Evolutionary conservation across 108 stramenopile species (phyloP).

Genomic region (Cyclotella sp.): DNA sequence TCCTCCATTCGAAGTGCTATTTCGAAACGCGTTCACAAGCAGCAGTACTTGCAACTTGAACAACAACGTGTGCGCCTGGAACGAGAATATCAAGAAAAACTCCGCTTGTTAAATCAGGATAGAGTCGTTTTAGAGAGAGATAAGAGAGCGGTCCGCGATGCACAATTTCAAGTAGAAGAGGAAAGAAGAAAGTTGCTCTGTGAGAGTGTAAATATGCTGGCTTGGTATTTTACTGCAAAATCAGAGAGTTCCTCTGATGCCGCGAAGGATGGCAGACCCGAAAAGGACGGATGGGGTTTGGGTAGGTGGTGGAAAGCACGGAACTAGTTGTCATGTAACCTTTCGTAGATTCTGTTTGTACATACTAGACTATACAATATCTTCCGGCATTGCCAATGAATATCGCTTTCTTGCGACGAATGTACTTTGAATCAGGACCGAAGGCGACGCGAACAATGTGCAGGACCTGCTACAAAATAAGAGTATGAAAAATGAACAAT

Average conservation of each 20-base stretch:
- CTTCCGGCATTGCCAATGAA: too few relatives aligned
- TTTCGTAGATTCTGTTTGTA: too few relatives aligned
- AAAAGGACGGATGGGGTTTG: conserved; percentile 21
- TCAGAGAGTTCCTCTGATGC: conserved; percentile 3
- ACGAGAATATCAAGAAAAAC: conserved; percentile 36
- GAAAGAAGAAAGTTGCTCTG: conserved; percentile 35
- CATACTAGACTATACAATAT: too few relatives aligned
- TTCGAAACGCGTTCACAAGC: conserved; percentile 1
- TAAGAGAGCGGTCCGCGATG: conserved; percentile 17
- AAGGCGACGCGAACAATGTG: too few relatives aligned
- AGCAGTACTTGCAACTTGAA: conserved; percentile 21
- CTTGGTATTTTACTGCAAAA: conserved; percentile 28
- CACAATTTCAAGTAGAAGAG: conserved; percentile 20
- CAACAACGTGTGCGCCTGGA: conserved; percentile 24
- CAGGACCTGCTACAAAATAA: too few relatives aligned
- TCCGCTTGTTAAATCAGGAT: conserved; percentile 41
- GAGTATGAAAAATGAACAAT: too few relatives aligned
- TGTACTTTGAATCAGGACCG: too few relatives aligned
- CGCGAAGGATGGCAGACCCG: not conserved
- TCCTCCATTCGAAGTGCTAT: conserved; percentile 16
- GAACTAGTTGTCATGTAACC: not conserved
- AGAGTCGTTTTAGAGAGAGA: conserved; percentile 29
- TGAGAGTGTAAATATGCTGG: conserved; percentile 42
- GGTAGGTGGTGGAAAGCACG: conserved; percentile 22
- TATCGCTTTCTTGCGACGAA: too few relatives aligned